phyloP scores from a whole-genome alignment of 1,139 yeast genomes.

The Yamadazyma dendronema region DNA sequence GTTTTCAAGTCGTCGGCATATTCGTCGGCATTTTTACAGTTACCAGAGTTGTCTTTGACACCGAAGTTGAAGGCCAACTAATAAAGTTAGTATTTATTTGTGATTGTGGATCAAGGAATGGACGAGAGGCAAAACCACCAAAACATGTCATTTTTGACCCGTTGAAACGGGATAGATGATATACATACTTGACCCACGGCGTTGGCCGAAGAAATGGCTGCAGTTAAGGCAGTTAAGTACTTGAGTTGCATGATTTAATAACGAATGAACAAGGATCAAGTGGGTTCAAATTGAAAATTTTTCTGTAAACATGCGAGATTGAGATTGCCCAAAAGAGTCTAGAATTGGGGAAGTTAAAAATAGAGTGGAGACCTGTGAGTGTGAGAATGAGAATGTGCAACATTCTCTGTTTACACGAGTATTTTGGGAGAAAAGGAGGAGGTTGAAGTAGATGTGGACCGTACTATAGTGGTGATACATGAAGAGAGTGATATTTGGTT shows the following conservation, averaged over 20 bases:
- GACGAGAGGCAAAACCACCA: background rate
- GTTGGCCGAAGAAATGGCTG: constrained; percentile 33
- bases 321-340: constrained; percentile 14
- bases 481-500: no score
- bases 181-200: constrained; percentile 48
- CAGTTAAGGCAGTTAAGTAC: constrained; percentile 37
- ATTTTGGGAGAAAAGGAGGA: no score
- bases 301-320: constrained; percentile 16
- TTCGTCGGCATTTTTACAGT: constrained; percentile 70
- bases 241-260: constrained; percentile 36
- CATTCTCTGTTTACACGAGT: no score
- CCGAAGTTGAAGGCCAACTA: constrained; percentile 78
- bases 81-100: constrained; percentile 19
- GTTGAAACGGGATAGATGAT: background rate
- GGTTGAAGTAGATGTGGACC: no score
- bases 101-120: background rate
- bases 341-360: constrained; percentile 9
- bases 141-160: no score
- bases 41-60: constrained; percentile 64
- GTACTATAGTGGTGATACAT: no score
- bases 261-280: constrained; percentile 13
- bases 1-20: constrained; percentile 61
- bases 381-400: no score
- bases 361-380: no score
- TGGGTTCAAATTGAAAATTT: constrained; percentile 13